Base-by-base conservation (phyloP, 2,329 filamentous ascomycete species). In the Trichoderma sp. region DNA sequence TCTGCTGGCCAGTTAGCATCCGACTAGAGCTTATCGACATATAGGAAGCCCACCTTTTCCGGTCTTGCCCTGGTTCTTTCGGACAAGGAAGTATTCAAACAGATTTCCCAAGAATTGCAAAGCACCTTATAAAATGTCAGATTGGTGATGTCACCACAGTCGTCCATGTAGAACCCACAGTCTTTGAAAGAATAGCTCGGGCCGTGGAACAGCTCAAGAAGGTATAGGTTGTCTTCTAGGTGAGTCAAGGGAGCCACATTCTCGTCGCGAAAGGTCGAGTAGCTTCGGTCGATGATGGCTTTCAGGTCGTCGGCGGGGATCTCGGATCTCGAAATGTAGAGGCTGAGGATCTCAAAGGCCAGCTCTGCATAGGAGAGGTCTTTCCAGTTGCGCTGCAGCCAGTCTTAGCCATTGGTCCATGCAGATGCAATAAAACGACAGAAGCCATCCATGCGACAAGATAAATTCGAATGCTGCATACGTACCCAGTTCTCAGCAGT, bases 141-240 rank as follows among this genome's bases (percentile, higher is more conserved):
- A 39, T 57, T 4, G 28, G 51, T 61, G 24, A 30, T 64, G 43
- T 39, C 60, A 56, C 60, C 15, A 11, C 30, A 14, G 4, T 56
- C 24, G 43, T 21, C 18, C n/a, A 57, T 18, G 24, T 18, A 11
- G 21, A 60, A 56, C 68, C 21, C 36, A 71, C 69, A 71, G 82
- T 98, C 95, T 83, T 98, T 97, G 86, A 99, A 98, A 2, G 96
- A 92, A 80, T 94, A 98, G 0, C 92, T 98, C 5, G 95, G 96
- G 1, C 96, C 96, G 81, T 98, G 95, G 86, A 98, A 99, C 57
- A 99, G 88, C 82, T 99, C 96, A 34, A 99, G 89, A 70, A 98
- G 85, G 80, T 97, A 90, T 51, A 98, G 85, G 80, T 95, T 92
- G 79, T 96, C 88, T 14, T 79, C 73, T 66, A 98, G 86, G 21